Evolutionary conservation across 176 grass and related monocot species (phyloP).

Genomic region (Lolium perenne): DNA sequence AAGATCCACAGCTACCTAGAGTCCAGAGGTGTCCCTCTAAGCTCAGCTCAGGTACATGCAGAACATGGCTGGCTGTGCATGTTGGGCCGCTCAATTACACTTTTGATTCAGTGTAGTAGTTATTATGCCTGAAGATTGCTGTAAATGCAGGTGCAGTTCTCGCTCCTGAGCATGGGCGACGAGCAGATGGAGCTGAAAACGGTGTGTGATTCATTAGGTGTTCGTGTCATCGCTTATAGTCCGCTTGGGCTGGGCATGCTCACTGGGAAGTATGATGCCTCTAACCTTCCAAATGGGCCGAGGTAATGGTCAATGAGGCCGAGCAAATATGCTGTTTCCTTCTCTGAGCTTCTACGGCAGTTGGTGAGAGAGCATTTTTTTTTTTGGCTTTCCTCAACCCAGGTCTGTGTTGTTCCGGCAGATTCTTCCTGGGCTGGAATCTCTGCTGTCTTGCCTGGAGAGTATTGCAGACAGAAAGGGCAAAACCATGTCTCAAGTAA

Average conservation of each 20-base stretch:
- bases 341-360: neutral
- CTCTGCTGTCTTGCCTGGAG: constrained; percentile 65
- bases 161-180: constrained; percentile 78
- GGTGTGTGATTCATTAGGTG: constrained; percentile 76
- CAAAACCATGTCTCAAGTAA: constrained; percentile 93
- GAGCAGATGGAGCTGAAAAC: constrained; percentile 88
- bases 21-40: constrained; percentile 77
- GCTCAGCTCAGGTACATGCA: constrained; percentile 80
- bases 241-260: constrained; percentile 90
- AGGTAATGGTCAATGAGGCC: constrained; percentile 44
- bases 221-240: constrained; percentile 86
- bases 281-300: constrained; percentile 77
- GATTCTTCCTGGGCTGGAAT: constrained; percentile 84
- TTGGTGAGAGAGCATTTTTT: neutral
- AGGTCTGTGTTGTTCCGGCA: constrained; percentile 87
- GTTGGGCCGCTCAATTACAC: neutral
- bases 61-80: constrained; percentile 5
- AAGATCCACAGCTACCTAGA: constrained; percentile 81
- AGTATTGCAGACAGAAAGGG: constrained; percentile 66
- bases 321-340: neutral
- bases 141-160: constrained; percentile 79
- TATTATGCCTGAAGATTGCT: constrained; percentile 21
- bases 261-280: constrained; percentile 74
- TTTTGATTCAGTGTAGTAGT: neutral
- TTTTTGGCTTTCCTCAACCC: constrained; percentile 32